Evolutionary conservation across 2,329 filamentous ascomycete species (phyloP).

Genomic region (Fusarium buharicum): DNA sequence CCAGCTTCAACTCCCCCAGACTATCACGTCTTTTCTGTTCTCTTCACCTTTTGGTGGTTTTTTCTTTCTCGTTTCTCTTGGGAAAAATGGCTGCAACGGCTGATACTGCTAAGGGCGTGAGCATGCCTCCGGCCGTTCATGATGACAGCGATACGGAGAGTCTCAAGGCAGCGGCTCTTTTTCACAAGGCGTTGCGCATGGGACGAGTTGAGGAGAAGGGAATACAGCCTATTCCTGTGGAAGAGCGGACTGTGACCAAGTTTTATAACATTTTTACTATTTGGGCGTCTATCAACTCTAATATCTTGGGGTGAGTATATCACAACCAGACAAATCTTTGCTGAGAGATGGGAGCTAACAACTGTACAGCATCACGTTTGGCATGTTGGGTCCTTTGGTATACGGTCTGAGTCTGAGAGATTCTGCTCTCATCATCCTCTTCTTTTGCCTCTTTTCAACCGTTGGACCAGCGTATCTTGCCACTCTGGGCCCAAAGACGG

Average conservation of each 20-base stretch:
- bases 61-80: not conserved
- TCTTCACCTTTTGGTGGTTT: not conserved
- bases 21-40: not conserved
- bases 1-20: not conserved
- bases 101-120: conserved; percentile 36
- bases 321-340: not conserved
- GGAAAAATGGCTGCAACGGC: conserved; percentile 7
- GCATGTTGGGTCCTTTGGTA: conserved; percentile 67
- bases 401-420: conserved; percentile 67
- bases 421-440: conserved; percentile 68
- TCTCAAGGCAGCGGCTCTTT: conserved; percentile 43
- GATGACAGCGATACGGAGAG: conserved; percentile 45
- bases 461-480: conserved; percentile 66
- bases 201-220: conserved; percentile 58
- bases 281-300: conserved; percentile 61
- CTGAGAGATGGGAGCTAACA: conserved; percentile 10
- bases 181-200: conserved; percentile 50
- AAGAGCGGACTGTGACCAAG: conserved; percentile 54
- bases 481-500: conserved; percentile 69
- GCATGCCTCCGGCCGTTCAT: conserved; percentile 24
- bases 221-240: conserved; percentile 55
- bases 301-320: conserved; percentile 56
- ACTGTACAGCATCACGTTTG: conserved; percentile 65
- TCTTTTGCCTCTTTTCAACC: conserved; percentile 68
- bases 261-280: conserved; percentile 60